These are phyloP conservation scores for Leucogyrophana mollusca DNA, from an alignment of 768 basidiomycete genomes.

Conservation along the genomic window DNA sequence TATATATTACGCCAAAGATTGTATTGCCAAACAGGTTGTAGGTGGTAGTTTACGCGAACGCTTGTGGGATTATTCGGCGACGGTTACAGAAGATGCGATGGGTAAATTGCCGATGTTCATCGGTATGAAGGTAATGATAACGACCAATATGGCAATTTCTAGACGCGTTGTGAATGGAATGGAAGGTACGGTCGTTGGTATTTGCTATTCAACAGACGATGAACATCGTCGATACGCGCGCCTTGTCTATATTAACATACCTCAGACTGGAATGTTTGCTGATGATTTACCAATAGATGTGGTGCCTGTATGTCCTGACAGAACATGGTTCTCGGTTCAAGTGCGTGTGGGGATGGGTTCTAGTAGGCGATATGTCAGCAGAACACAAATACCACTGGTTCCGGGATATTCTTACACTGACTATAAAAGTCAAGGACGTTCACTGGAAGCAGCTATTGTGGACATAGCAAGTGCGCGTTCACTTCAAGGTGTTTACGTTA, in stretches of 20 bases:
- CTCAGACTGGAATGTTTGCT: no score
- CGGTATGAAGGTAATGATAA: constrained; percentile 21
- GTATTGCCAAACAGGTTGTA: no score
- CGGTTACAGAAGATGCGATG: neutral
- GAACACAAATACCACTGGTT: constrained; percentile 18
- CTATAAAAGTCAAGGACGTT: constrained; percentile 26
- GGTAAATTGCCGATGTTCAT: constrained; percentile 10
- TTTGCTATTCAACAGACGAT: neutral
- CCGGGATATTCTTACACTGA: constrained; percentile 28
- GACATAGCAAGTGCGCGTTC: constrained; percentile 16
- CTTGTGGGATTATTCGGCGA: no score
- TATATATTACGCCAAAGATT: neutral
- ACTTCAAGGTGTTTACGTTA: constrained; percentile 25
- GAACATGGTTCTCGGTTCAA: no score
- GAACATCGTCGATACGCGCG: neutral
- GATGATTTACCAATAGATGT: no score
- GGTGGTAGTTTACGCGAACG: no score
- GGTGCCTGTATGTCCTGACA: no score
- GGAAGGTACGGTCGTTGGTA: constrained; percentile 9
- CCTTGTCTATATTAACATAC: constrained; percentile 1
- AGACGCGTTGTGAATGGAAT: constrained; percentile 14
- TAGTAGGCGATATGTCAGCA: no score
- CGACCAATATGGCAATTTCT: constrained; percentile 12
- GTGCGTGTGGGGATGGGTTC: no score
- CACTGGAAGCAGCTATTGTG: constrained; percentile 19